Evolutionary conservation across 495 filamentous ascomycete species (phyloP).

Genomic region (Xylaria curta): DNA sequence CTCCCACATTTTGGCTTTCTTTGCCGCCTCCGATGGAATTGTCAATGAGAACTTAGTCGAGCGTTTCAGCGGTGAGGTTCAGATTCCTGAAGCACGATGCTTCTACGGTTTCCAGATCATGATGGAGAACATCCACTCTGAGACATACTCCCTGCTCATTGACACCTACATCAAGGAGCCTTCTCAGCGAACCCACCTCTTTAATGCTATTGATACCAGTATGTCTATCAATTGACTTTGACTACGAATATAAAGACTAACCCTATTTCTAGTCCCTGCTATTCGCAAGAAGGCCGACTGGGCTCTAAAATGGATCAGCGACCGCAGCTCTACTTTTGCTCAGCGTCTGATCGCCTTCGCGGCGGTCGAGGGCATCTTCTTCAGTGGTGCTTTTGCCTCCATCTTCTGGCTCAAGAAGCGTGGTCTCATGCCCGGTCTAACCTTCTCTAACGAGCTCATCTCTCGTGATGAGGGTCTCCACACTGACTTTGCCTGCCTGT

Average conservation of each 20-base stretch:
- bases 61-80: constrained; percentile 96
- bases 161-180: constrained; percentile 99
- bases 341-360: constrained; percentile 96
- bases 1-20: constrained; percentile 98
- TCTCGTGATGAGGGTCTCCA: constrained; percentile 99
- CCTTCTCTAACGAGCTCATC: constrained; percentile 99
- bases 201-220: constrained; percentile 98
- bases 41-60: constrained; percentile 99
- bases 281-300: constrained; percentile 98
- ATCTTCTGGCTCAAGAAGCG: constrained; percentile 99
- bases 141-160: constrained; percentile 99
- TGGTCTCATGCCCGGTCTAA: constrained; percentile 96
- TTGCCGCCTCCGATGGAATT: constrained; percentile 98
- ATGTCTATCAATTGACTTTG: constrained; percentile 38
- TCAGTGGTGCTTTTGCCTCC: constrained; percentile 97
- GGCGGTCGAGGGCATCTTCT: constrained; percentile 99
- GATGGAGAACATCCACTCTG: constrained; percentile 99
- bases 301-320: constrained; percentile 93
- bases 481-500: constrained; percentile 97
- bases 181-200: constrained; percentile 91
- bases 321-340: constrained; percentile 91
- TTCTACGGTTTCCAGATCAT: constrained; percentile 99
- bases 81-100: constrained; percentile 97
- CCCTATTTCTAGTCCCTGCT: constrained; percentile 71
- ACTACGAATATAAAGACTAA: constrained; percentile 31